A percentile compares a stretch with the other conserved stretches of the same genome.
Conservation (phyloP, 176 grass and related monocot species). For the Ananas comosus region DNA sequence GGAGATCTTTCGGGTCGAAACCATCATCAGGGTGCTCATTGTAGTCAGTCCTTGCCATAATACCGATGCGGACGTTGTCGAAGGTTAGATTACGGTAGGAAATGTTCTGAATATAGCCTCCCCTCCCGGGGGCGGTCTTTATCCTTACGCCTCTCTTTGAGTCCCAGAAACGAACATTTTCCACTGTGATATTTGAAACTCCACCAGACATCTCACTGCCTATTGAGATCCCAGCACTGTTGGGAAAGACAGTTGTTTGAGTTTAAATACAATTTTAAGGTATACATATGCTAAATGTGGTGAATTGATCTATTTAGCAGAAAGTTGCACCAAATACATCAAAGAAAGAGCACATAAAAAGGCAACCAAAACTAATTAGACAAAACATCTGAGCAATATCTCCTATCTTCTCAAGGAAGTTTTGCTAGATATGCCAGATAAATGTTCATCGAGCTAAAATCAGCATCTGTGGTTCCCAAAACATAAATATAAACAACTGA, state of each 20-base stretch:
- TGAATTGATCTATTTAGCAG: background rate
- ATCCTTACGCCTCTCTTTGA: conserved; percentile 72
- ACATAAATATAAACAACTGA: conserved; percentile 1
- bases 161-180: conserved; percentile 62
- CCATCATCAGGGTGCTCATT: conserved; percentile 85
- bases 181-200: conserved; percentile 62
- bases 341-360: background rate
- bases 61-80: conserved; percentile 46
- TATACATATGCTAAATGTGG: background rate
- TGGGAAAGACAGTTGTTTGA: conserved; percentile 2
- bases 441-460: too few relatives aligned
- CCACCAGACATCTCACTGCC: conserved; percentile 96
- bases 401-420: too few relatives aligned
- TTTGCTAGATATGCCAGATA: too few relatives aligned
- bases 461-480: too few relatives aligned
- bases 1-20: conserved; percentile 50
- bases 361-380: background rate
- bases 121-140: conserved; percentile 71
- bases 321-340: background rate
- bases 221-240: conserved; percentile 90
- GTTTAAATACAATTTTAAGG: background rate
- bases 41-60: conserved; percentile 74
- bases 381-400: too few relatives aligned
- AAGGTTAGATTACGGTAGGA: conserved; percentile 69
- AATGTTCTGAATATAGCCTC: conserved; percentile 63